A percentile compares a stretch with the other conserved stretches of the same genome.
Conservation (phyloP, 2,329 filamentous ascomycete genomes). For the Cladosporium austrohemisphaericum region DNA sequence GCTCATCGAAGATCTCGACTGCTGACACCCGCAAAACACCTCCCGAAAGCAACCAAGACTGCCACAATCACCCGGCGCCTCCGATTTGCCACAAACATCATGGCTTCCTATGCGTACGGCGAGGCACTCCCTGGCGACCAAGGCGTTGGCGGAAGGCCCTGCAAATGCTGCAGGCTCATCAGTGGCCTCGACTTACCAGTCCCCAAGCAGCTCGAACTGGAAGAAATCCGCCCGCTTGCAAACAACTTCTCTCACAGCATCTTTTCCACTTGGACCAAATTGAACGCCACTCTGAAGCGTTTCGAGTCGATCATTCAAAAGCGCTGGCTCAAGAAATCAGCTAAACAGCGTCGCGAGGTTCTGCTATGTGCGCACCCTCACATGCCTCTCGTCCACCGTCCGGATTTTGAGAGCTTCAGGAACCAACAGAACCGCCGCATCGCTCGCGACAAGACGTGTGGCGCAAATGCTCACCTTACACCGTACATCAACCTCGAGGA, state of each 20-base stretch:
- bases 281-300: constrained; percentile 46
- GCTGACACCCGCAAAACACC: no score
- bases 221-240: constrained; percentile 25
- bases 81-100: constrained; percentile 4
- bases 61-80: no score
- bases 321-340: constrained; percentile 54
- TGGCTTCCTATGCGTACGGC: constrained; percentile 24
- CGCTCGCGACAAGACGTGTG: constrained; percentile 17
- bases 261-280: constrained; percentile 33
- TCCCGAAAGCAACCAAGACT: no score
- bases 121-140: constrained; percentile 20
- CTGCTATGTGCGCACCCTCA: constrained; percentile 49
- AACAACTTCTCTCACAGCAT: constrained; percentile 29
- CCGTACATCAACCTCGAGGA: constrained; percentile 59
- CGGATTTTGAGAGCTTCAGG: constrained; percentile 46
- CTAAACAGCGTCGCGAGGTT: constrained; percentile 43
- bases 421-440: constrained; percentile 19
- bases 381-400: constrained; percentile 50
- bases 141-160: constrained; percentile 18
- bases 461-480: constrained; percentile 43
- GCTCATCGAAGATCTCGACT: no score
- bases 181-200: constrained; percentile 23
- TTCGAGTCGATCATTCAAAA: constrained; percentile 52
- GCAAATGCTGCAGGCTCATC: constrained; percentile 24
- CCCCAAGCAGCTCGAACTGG: constrained; percentile 17